A percentile compares a stretch with the other conserved stretches of the same genome.
Evolutionary conservation across 345 rosid genomes (phyloP).

Genomic region (Populus davidiana): DNA sequence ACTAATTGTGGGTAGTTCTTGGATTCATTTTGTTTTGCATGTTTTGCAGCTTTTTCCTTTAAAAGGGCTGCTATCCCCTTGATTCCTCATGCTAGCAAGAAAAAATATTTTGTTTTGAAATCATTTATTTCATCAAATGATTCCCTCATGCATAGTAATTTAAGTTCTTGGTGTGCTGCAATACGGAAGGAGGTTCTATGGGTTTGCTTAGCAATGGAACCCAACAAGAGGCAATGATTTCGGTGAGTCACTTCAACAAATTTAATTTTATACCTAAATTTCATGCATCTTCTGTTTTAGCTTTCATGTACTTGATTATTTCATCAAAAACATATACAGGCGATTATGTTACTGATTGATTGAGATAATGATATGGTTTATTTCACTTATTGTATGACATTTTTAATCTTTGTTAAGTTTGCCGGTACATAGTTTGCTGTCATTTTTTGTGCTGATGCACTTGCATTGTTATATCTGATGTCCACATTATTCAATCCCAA

Average conservation of each 20-base stretch:
- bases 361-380: neutral
- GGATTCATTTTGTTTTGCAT: neutral
- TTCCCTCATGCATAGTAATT: neutral
- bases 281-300: neutral
- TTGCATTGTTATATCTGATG: neutral
- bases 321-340: neutral
- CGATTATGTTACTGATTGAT: neutral
- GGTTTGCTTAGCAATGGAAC: constrained; percentile 89
- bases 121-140: neutral
- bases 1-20: neutral
- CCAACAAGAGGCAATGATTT: constrained; percentile 74
- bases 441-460: neutral
- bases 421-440: neutral
- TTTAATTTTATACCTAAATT: neutral
- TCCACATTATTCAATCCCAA: neutral
- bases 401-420: neutral
- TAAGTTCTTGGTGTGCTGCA: constrained; percentile 26
- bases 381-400: neutral
- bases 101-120: neutral
- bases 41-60: neutral
- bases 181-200: constrained; percentile 88
- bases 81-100: neutral
- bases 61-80: neutral
- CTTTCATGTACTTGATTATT: neutral
- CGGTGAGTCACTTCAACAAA: constrained; percentile 42